Evolutionary conservation across 2,329 filamentous ascomycete genomes (phyloP), one percentile per base, ranked within the genome.

Genomic region (Cladophialophora bantiana): DNA sequence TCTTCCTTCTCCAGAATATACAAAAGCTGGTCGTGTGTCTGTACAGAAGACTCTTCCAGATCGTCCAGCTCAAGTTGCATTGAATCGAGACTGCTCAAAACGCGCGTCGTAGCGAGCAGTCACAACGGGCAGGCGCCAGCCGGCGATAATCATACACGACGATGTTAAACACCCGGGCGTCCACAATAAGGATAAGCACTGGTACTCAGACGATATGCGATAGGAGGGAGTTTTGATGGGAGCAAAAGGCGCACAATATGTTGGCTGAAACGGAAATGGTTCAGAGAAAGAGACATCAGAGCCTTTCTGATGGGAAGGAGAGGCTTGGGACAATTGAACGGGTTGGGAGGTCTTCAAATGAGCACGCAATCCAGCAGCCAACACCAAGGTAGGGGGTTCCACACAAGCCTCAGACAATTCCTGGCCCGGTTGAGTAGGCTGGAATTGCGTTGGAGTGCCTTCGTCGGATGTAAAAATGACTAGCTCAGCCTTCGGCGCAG

Each of bases 381-480:
- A 64, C 65, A 63, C 58, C 56, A 62, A 50, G 54, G 42, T 52
- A 58, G 52, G 64, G 65, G 66, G 63, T 66, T 61, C 68, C 65
- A 64, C 68, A 68, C 62, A 63, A 64, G 65, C 65, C 58, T 68
- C 62, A 38, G 62, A 50, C 62, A 53, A 54, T 68, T 61, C 50
- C 62, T 66, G 60, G 54, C 61, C 64, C 55, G 52, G 59, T 65
- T 66, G 58, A 52, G 61, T 50, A 68, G 60, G 62, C 60, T 66
- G 64, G 65, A 45, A 65, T 62, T 52, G 64, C 59, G 20, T 67
- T 64, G 61, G 61, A 70, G 64, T 50, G 62, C 58, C 67, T 59
- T 68, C 65, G 34, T 69, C 68, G 65, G 68, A 72, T 64, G 67
- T 61, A 69, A 67, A 67, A 70, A 68, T 55, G 52, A 68, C 61